These are phyloP conservation scores for Dactylonectria estremocensis DNA, from an alignment of 2,329 filamentous ascomycete species.

Conservation along the genomic window DNA sequence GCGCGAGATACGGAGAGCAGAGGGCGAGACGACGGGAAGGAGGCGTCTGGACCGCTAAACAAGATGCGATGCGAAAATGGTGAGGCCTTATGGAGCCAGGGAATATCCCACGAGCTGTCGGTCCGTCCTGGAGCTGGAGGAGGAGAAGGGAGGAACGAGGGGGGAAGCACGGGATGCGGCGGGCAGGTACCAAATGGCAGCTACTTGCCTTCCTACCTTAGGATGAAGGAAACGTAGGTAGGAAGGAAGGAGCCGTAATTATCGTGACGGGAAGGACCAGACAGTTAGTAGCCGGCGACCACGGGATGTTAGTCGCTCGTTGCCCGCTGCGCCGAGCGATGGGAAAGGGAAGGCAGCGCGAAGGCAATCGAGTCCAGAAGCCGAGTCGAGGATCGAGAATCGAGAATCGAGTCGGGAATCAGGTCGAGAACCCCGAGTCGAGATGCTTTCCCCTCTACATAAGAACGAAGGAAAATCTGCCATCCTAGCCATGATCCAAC, in stretches of 20 bases:
- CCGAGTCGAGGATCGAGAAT: not conserved
- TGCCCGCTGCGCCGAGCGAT: constrained; percentile 12
- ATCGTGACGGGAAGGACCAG: not conserved
- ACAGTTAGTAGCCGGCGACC: not conserved
- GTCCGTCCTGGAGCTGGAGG: not conserved
- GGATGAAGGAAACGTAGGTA: not conserved
- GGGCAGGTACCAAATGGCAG: not conserved
- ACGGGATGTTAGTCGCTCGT: constrained; percentile 4
- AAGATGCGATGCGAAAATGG: constrained; percentile 8
- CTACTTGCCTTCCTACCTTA: not conserved
- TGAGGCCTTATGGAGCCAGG: not conserved
- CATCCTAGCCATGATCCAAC: constrained; percentile 20
- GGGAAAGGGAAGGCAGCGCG: constrained; percentile 5
- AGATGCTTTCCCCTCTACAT: constrained; percentile 22
- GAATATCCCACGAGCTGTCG: constrained; percentile 18
- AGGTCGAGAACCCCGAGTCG: not conserved
- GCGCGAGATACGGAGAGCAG: constrained; percentile 2
- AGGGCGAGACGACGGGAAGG: constrained; percentile 1
- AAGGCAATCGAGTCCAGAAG: constrained; percentile 12
- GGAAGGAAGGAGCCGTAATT: not conserved
- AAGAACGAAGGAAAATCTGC: constrained; percentile 14
- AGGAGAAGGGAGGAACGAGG: not conserved
- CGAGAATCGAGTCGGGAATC: not conserved
- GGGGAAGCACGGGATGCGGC: not conserved
- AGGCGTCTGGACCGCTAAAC: constrained; percentile 1